Evolutionary conservation across 2,329 filamentous ascomycete species (phyloP).

Genomic region (Phialemoniopsis sp.): DNA sequence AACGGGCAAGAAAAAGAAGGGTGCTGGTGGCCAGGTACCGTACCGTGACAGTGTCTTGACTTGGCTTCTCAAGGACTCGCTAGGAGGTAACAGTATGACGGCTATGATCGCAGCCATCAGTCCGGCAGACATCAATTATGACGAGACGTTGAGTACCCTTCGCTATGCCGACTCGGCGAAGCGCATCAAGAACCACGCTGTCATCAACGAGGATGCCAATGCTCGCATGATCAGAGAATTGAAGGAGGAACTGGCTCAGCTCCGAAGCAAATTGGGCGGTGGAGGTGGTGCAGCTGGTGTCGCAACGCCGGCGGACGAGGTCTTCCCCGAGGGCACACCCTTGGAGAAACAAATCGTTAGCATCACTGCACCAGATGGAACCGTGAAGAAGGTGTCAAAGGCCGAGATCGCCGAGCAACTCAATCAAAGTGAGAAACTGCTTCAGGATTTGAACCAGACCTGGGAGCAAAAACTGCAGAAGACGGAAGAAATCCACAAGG

Average conservation of each 20-base stretch:
- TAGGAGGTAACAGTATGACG: conserved; percentile 98
- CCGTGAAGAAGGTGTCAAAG: conserved; percentile 92
- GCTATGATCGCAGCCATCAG: conserved; percentile 99
- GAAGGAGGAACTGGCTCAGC: conserved; percentile 85
- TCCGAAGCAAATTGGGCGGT: conserved; percentile 77
- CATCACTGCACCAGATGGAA: conserved; percentile 81
- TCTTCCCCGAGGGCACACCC: conserved; percentile 90
- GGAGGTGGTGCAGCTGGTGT: conserved; percentile 41
- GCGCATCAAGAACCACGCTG: conserved; percentile 99
- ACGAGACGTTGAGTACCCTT: conserved; percentile 92
- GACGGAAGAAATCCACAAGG: conserved; percentile 96
- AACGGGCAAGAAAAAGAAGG: conserved; percentile 77
- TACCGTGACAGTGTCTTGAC: conserved; percentile 97
- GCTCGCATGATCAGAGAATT: conserved; percentile 97
- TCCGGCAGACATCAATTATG: conserved; percentile 97
- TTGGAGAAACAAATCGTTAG: conserved; percentile 95
- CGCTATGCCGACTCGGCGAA: conserved; percentile 97
- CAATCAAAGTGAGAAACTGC: conserved; percentile 92
- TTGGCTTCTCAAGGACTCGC: conserved; percentile 93
- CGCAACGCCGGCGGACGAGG: conserved; percentile 62
- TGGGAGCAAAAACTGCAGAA: conserved; percentile 97
- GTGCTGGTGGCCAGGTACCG: conserved; percentile 71
- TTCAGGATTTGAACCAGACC: conserved; percentile 94
- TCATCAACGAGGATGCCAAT: conserved; percentile 98
- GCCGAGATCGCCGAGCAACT: conserved; percentile 97